phyloP scores from a whole-genome alignment of 2,329 filamentous ascomycete species.

The Hypocrella siamensis region DNA sequence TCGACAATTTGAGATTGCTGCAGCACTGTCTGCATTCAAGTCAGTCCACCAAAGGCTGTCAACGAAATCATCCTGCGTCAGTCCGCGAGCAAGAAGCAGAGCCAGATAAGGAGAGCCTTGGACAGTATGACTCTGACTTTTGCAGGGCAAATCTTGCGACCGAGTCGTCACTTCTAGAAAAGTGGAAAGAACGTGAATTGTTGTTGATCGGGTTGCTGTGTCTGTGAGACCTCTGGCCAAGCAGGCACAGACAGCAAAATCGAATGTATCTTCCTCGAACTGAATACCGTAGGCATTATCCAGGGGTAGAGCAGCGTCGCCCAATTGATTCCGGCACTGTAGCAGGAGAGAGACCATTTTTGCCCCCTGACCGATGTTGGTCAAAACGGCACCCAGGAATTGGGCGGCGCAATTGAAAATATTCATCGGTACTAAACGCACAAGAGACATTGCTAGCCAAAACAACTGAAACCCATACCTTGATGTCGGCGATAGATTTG shows the following conservation, averaged over 20 bases:
- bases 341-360: conserved; percentile 44
- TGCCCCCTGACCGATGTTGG: conserved; percentile 44
- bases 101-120: conserved; percentile 41
- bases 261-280: conserved; percentile 48
- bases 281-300: conserved; percentile 52
- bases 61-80: conserved; percentile 41
- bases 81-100: conserved; percentile 40
- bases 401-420: conserved; percentile 52
- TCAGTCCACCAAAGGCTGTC: conserved; percentile 47
- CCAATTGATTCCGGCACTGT: conserved; percentile 42
- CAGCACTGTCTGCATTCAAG: conserved; percentile 25
- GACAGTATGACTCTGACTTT: conserved; percentile 6
- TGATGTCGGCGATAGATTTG: conserved; percentile 49
- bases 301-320: conserved; percentile 44
- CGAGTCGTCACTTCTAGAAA: conserved; percentile 31
- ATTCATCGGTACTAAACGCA: conserved; percentile 44
- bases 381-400: conserved; percentile 48
- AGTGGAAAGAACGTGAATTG: conserved; percentile 44
- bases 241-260: conserved; percentile 50
- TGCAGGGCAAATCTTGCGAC: conserved; percentile 1
- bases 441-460: conserved; percentile 52
- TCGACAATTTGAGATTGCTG: conserved; percentile 9
- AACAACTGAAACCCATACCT: conserved; percentile 55
- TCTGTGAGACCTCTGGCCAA: conserved; percentile 49
- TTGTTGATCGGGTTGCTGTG: conserved; percentile 39